Evolutionary conservation across 371 early-diverging fungal species (phyloP), one percentile per base, ranked within the genome.

Genomic region (Fennellomyces sp.): DNA sequence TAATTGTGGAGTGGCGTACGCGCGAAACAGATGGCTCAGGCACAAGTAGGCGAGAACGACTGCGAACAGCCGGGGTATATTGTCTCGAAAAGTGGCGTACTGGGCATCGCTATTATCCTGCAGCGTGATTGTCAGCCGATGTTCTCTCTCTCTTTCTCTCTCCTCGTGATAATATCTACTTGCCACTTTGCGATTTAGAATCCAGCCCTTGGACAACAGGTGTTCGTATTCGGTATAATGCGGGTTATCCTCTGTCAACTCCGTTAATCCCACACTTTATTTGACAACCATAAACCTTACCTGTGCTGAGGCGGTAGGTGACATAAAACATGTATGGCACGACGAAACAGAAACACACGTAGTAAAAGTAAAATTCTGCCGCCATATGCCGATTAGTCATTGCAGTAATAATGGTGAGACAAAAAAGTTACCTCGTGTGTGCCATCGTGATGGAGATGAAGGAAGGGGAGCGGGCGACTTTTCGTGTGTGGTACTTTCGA

Each of bases 101-200:
- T 97, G 97, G 1, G 76, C 77, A 69, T 97, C 97, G 51, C 90
- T 90, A 68, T 93, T 88, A 66, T 97, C 97, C 75, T 82, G 17
- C n/a, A 49, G 21, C 1, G 21, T 11, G 48, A 8, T 15, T 21
- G 8, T 47, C 8, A 8, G 8, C 21, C 48, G 8, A 8, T 21
- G 8, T 47, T 47, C 19, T 47, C 8, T 15, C 48, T 21, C 48
- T 47, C n/a, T 15, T 11, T 47, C 48, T 19, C 8, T 8, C 13
- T 47, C 21, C 15, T 19, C 4, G 13, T 15, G 41, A 30, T 17
- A 4, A 31, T 13, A 23, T 47, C 7, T 28, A 55, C 49, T 26
- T 49, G 77, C 83, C 60, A 88, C 74, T 79, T 78, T 71, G 28
- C 83, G 70, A 11, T 78, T 74, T 60, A 81, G 77, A 12, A 89